Evolutionary conservation across 179 eudicot species (phyloP).

Genomic region (Gypsophila paniculata): DNA sequence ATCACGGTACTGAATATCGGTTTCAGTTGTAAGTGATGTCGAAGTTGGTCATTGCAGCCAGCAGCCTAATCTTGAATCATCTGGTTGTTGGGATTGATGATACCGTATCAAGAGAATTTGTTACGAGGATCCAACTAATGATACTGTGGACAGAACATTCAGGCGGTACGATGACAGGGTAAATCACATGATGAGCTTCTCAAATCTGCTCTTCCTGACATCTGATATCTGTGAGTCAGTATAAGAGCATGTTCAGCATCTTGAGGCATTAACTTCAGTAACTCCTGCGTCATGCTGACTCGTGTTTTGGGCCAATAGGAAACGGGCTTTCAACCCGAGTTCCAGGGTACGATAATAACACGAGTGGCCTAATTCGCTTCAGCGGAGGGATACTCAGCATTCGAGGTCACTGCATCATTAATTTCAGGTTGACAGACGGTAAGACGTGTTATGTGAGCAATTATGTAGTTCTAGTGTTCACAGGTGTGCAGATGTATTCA

Average conservation of each 20-base stretch:
- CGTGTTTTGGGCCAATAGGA: too few relatives aligned
- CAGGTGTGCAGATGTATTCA: neutral
- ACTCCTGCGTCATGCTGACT: too few relatives aligned
- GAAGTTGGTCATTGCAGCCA: neutral
- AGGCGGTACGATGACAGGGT: conserved; percentile 10
- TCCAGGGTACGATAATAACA: too few relatives aligned
- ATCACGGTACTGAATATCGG: too few relatives aligned
- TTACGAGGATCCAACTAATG: neutral
- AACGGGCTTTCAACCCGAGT: too few relatives aligned
- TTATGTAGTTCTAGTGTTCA: neutral
- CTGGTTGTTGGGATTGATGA: neutral
- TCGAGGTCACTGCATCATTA: too few relatives aligned
- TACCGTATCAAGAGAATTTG: neutral
- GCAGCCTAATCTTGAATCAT: neutral
- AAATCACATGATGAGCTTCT: conserved; percentile 21
- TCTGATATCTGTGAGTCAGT: conserved; percentile 21
- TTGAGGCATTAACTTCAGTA: neutral
- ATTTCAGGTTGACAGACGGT: too few relatives aligned
- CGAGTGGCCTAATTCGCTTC: too few relatives aligned
- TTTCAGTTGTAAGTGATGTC: neutral
- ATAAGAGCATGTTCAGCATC: neutral
- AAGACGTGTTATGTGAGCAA: too few relatives aligned
- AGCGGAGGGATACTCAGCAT: too few relatives aligned
- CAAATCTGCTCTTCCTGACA: conserved; percentile 17
- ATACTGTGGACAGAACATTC: too few relatives aligned